Evolutionary conservation across 495 filamentous ascomycete species (phyloP).

Genomic region (Cercophora sp.): DNA sequence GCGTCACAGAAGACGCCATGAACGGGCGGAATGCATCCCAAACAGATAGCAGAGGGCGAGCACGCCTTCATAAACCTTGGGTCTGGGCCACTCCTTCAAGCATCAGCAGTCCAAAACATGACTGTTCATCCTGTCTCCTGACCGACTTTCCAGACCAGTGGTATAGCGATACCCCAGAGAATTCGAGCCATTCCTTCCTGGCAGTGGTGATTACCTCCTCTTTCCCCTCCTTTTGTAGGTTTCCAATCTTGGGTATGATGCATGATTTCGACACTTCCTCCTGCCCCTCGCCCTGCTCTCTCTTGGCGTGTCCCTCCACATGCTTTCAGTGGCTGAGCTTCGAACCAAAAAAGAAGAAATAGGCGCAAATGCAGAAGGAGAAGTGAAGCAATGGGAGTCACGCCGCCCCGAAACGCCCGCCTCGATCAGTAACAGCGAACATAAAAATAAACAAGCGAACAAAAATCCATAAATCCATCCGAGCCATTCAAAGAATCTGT

Average conservation of each 20-base stretch:
- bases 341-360: background rate
- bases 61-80: too few species aligned
- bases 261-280: background rate
- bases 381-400: conserved; percentile 5
- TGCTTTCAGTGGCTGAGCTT: background rate
- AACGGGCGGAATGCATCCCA: too few species aligned
- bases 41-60: too few species aligned
- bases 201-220: conserved; percentile 2
- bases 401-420: conserved; percentile 6
- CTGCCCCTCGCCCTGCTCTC: too few species aligned
- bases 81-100: too few species aligned
- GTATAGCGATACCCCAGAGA: too few species aligned
- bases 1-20: too few species aligned
- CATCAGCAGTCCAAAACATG: too few species aligned
- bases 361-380: background rate
- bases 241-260: conserved; percentile 8
- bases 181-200: too few species aligned
- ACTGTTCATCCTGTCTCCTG: too few species aligned
- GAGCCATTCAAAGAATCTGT: conserved; percentile 4
- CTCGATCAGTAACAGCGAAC: background rate
- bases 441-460: background rate
- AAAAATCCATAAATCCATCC: conserved; percentile 10
- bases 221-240: background rate
- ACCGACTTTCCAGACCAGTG: too few species aligned
- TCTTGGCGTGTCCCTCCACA: background rate